A percentile compares a stretch with the other conserved stretches of the same genome.
These are phyloP conservation scores for Ganoderma boninense DNA, from an alignment of 1,284 basidiomycete species.

Conservation along the genomic window DNA sequence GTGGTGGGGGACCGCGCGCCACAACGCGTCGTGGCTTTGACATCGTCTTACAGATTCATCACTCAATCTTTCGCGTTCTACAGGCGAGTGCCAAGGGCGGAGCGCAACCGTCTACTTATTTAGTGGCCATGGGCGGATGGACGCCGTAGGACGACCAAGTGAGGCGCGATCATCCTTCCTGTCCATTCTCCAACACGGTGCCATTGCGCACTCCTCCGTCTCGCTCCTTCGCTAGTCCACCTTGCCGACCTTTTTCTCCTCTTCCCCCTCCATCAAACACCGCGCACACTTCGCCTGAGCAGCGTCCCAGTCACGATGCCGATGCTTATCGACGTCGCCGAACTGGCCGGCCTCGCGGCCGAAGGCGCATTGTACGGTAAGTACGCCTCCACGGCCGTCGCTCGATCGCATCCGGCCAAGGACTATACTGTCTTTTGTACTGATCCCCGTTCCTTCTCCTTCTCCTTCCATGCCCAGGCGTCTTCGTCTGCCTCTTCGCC, in stretches of 20 bases:
- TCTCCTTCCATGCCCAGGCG: background rate
- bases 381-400: background rate
- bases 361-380: conserved; percentile 29
- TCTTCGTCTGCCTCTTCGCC: conserved; percentile 11
- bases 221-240: background rate
- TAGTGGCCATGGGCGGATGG: background rate
- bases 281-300: background rate
- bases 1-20: background rate
- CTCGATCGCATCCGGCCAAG: too few species aligned
- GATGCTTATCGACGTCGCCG: conserved; percentile 29
- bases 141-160: background rate
- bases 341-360: conserved; percentile 25
- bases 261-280: background rate
- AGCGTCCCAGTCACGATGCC: background rate
- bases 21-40: too few species aligned
- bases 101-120: background rate
- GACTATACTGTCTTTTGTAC: too few species aligned
- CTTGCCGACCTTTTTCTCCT: too few species aligned
- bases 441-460: background rate
- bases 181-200: too few species aligned
- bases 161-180: background rate
- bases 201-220: background rate
- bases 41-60: background rate
- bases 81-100: background rate
- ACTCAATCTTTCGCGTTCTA: background rate